Evolutionary conservation across 257 asterid species (phyloP), one percentile per base, ranked within the genome.

Genomic region (Striga asiatica): DNA sequence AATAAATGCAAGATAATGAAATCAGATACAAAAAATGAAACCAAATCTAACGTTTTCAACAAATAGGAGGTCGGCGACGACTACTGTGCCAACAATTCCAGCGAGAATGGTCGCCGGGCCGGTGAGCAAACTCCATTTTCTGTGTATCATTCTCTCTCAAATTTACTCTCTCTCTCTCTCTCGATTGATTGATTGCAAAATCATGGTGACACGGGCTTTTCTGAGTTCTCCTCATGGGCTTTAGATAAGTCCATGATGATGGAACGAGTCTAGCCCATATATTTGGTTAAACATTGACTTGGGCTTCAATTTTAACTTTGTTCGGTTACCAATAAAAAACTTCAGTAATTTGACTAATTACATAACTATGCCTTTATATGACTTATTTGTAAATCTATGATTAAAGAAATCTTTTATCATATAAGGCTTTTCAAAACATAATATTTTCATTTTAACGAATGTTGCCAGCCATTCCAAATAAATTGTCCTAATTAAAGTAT

Each of bases 71-170:
- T 85, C 79, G 60, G 73, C 78, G 3, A 78, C 89, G 66, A 86
- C 81, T 17, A 78, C 73, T 5, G 88, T 23, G 34, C 85, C 94
- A 50, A 86, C 61, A 54, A 83, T 69, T 20, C 82, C 83, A 56
- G 70, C 81, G 56, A 81, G 60, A 31, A 86, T 70, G 42, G 81
- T 71, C 8, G 69, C 67, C 4, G 94, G 91, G 9, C 88, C 94
- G 1, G 94, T 86, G 2, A 80, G 71, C 81, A 86, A 63, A 72
- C 94, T 86, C 94, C 94, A 83, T 38, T 83, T 86, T 54, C 94
- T 61, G 88, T 77, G 61, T 8, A 86, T 86, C 95, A 86, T 86
- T 58, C 43, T 76, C 28, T 58, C 48, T 50, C 46, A 24, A 34
- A 52, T 22, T 27, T 60, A 38, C 28, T 27, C 19, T 53, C 29